Conservation (phyloP, 257 asterid species). For the Linderniella brevidens region DNA sequence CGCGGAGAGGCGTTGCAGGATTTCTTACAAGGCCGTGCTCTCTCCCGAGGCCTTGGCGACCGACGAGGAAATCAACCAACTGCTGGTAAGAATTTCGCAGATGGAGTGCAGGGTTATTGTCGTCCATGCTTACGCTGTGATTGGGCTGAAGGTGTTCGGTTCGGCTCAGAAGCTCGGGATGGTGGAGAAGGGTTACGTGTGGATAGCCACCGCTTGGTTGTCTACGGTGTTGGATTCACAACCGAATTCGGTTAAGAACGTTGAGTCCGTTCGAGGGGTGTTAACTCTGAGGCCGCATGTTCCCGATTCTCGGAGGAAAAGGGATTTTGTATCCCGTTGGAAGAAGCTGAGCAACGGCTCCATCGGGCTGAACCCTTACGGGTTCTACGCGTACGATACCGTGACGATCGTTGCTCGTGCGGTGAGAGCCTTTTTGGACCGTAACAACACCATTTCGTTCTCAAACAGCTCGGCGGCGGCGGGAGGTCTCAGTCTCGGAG, state of each 20-base stretch:
- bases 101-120: constrained; percentile 62
- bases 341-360: constrained; percentile 40
- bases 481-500: constrained; percentile 34
- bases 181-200: constrained; percentile 63
- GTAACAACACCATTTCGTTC: constrained; percentile 46
- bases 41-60: constrained; percentile 31
- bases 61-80: constrained; percentile 18
- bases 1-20: constrained; percentile 37
- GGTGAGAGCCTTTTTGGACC: constrained; percentile 28
- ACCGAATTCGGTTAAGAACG: constrained; percentile 12
- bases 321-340: constrained; percentile 41
- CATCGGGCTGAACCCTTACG: constrained; percentile 41
- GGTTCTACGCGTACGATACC: constrained; percentile 70
- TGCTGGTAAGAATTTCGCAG: constrained; percentile 22
- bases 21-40: constrained; percentile 48
- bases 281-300: constrained; percentile 50
- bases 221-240: constrained; percentile 51
- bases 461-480: constrained; percentile 27
- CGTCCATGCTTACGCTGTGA: constrained; percentile 29
- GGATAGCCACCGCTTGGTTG: constrained; percentile 79
- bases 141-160: constrained; percentile 36
- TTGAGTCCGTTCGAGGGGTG: constrained; percentile 45
- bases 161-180: constrained; percentile 48
- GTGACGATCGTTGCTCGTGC: constrained; percentile 68
- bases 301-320: constrained; percentile 39